Evolutionary conservation across 192 early-diverging fungal genomes (phyloP), one percentile per base, ranked within the genome.

Genomic region (Umbelopsis ramanniana): DNA sequence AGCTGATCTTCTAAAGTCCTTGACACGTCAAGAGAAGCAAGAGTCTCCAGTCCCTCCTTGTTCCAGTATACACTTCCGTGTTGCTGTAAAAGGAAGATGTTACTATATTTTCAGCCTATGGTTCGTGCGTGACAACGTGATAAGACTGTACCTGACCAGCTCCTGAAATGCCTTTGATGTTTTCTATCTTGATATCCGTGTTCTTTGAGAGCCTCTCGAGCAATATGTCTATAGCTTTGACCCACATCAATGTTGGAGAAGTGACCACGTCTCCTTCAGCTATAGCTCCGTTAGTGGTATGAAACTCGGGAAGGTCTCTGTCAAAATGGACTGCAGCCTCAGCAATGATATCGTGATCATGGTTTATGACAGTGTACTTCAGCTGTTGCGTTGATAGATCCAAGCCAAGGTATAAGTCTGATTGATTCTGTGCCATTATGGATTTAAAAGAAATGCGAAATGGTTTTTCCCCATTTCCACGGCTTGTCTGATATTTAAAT

Each of bases 51-150:
- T 4, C 89, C 90, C 1, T 75, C 35, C 10, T 78, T 47, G 9
- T 79, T 76, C 93, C 92, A 95, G 79, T 90, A 95, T 2, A 95
- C 92, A 72, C 89, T 91, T 17, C 92, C 94, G 55, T 95, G 94
- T 86, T 95, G 94, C 89, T 94, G 71, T 3, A 53, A 38, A 9
- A 43, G 6, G 1, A 12, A 43, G 40, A 43, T 12, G 11, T 43
- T 43, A 12, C 40, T 12, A 43, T 43, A 43, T 43, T 43, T 6
- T 43, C 11, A 43, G 40, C 40, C 11, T 43, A 4, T 43, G n/a
- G 1, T 43, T 43, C 6, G 40, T 6, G 40, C 6, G 40, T 11
- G 8, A 40, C 6, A 43, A 43, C 6, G 1, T 43, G 8, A 43
- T 19, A 35, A 45, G 23, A 26, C 35, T 26, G 45, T 63, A 88